Evolutionary conservation across 768 basidiomycete genomes (phyloP), one percentile per base, ranked within the genome.

Genomic region (Crepidotus variabilis): DNA sequence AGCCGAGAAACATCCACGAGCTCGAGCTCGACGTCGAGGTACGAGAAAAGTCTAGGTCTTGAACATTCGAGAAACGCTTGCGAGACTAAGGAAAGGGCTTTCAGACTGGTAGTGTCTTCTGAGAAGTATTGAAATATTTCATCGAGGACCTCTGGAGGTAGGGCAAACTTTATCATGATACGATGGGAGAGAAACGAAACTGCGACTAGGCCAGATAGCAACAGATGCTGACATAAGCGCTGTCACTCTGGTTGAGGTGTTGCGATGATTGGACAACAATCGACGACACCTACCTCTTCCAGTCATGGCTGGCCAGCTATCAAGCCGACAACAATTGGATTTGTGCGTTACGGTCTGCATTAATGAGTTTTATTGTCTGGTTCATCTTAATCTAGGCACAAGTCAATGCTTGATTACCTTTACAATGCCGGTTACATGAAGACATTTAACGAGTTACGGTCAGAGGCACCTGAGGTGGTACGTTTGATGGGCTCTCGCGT

Each of bases 361-460:
- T 10, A 1, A 46, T 33, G 22, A 16, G 8, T 14, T 47, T 13
- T n/a, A 56, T 28, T 32, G 32, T 10, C 23, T 32, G 3, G 35
- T 34, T 45, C 46, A 22, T 47, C 14, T 10, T 23, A 50, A 23
- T 50, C 33, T 32, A 90, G 88, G 65, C 86, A 90, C 75, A 88
- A 87, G 73, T 85, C 88, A 61, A 89, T 90, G 78, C 82, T 90
- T 59, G 87, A 90, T 71, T 90, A 90, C 69, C 78, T 90, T 55
- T 79, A 85, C 66, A 75, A 83, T 60, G 85, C 80, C 66, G 83
- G 84, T 69, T 86, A 86, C 65, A 77, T 66, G 39, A 77, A 79
- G 59, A 84, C 87, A 21, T 88, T 79, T 65, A 79, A 83, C 60
- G 81, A 68, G 46, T 61, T 68, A 52, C 64, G 64, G 39, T 59